A percentile compares a stretch with the other conserved stretches of the same genome.
Conservation (phyloP, 208 protist genomes). For the Spongospora subterranea region DNA sequence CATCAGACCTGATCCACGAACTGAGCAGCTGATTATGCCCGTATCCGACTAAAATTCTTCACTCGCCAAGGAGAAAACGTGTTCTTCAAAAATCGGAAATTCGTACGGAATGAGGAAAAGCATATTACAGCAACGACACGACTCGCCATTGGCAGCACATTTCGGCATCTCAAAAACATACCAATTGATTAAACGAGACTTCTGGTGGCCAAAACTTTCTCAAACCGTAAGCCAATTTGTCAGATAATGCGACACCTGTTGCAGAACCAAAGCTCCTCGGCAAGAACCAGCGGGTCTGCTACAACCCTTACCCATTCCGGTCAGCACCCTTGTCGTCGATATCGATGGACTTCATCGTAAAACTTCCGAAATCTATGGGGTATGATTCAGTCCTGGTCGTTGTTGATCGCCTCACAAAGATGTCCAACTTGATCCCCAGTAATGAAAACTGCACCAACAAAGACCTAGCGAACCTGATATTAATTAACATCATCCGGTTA, state of each 20-base stretch:
- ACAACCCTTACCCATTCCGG: neutral
- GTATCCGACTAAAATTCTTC: no score
- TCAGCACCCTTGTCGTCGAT: neutral
- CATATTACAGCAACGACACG: constrained; percentile 2
- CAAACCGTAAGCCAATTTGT: neutral
- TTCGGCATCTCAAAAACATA: neutral
- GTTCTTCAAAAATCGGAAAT: no score
- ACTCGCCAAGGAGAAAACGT: no score
- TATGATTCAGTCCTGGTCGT: neutral
- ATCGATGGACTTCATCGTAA: neutral
- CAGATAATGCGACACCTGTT: neutral
- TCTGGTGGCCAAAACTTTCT: constrained; percentile 39
- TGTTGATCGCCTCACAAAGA: neutral
- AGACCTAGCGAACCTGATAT: neutral
- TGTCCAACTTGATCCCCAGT: neutral
- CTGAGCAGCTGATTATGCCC: no score
- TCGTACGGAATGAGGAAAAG: neutral
- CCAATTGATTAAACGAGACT: neutral
- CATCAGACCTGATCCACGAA: no score
- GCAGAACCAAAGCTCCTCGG: neutral
- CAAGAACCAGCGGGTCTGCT: neutral
- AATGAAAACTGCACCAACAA: neutral
- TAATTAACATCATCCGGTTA: neutral
- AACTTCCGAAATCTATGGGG: neutral
- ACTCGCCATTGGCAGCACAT: neutral